These are phyloP conservation scores for Huntiella bhutanensis DNA, from an alignment of 2,329 filamentous ascomycete species.

Conservation along the genomic window DNA sequence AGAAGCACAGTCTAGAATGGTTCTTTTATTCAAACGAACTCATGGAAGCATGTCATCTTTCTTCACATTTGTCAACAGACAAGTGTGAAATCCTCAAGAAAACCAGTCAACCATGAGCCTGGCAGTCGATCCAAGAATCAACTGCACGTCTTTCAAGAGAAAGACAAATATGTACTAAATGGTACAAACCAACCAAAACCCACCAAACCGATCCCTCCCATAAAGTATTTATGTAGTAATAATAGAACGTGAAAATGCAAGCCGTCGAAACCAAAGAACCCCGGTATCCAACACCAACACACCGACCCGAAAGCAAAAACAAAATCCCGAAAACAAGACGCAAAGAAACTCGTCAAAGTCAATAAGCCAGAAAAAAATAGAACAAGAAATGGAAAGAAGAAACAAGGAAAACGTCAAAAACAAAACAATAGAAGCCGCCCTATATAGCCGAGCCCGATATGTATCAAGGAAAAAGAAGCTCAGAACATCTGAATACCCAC, in stretches of 20 bases:
- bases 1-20: not conserved
- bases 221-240: constrained; percentile 3
- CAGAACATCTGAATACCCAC: constrained; percentile 1
- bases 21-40: not conserved
- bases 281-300: constrained; percentile 2
- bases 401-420: constrained; percentile 1
- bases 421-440: constrained; percentile 8
- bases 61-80: constrained; percentile 1
- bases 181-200: not conserved
- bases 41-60: too few species aligned
- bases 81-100: not conserved
- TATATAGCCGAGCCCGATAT: constrained; percentile 10
- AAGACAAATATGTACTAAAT: not conserved
- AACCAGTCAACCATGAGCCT: too few species aligned
- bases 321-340: constrained; percentile 1
- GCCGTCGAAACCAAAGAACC: constrained; percentile 1
- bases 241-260: not conserved
- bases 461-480: constrained; percentile 4
- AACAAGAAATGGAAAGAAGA: constrained; percentile 6
- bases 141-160: not conserved
- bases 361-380: constrained; percentile 4
- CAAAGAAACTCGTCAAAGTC: constrained; percentile 5
- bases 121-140: not conserved
- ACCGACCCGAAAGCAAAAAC: not conserved
- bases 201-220: not conserved